Conservation (phyloP, 148 eudicot species). For the Persicaria maculosa region DNA sequence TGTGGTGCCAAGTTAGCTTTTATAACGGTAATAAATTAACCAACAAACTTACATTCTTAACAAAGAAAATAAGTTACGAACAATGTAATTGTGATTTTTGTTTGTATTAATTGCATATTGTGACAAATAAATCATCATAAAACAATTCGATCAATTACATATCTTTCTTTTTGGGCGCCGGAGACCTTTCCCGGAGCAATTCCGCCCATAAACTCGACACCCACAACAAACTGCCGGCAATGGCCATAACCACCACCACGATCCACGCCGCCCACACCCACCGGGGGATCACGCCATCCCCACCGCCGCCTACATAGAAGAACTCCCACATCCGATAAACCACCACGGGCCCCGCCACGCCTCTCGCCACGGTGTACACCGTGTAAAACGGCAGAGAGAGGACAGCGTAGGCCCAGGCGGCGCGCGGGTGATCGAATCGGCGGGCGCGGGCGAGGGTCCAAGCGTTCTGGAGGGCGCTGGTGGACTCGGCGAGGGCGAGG, state of each 20-base stretch:
- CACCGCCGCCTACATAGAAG: slow-evolving; percentile 41
- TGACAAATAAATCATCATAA: too few species aligned
- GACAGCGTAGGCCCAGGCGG: slow-evolving; percentile 32
- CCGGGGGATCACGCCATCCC: slow-evolving; percentile 44
- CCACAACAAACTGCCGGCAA: slow-evolving; percentile 68
- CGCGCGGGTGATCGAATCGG: slow-evolving; percentile 32
- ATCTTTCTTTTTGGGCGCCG: not conserved
- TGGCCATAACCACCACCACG: slow-evolving; percentile 43
- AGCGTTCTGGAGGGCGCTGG: slow-evolving; percentile 63
- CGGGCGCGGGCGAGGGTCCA: slow-evolving; percentile 66
- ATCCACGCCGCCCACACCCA: slow-evolving; percentile 84
- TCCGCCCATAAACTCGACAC: slow-evolving; percentile 58
- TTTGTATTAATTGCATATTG: too few species aligned
- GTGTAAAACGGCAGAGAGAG: slow-evolving; percentile 61
- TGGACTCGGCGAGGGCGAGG: slow-evolving; percentile 56
- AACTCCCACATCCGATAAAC: slow-evolving; percentile 44
- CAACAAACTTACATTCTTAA: too few species aligned
- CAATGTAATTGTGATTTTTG: too few species aligned
- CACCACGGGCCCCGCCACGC: slow-evolving; percentile 52
- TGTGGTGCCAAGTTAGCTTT: too few species aligned
- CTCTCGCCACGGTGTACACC: slow-evolving; percentile 53
- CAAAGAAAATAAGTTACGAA: too few species aligned
- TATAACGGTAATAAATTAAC: too few species aligned
- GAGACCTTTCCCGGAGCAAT: slow-evolving; percentile 34
- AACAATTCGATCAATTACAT: too few species aligned